Base-by-base conservation (phyloP, 495 filamentous ascomycete genomes). In the Antarctomyces pellizariae region DNA sequence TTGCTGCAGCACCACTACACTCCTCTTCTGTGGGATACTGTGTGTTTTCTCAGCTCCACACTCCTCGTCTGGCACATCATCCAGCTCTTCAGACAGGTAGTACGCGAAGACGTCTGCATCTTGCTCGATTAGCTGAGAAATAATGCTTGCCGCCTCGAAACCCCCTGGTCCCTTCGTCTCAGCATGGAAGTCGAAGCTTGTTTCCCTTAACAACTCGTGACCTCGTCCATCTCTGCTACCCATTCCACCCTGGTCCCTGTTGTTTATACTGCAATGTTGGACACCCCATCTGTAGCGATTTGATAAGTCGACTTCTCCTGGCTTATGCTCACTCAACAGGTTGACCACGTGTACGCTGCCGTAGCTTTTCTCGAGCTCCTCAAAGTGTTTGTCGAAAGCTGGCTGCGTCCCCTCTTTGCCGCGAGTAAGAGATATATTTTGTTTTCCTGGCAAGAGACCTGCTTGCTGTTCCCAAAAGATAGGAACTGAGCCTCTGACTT, bases 401-500 rank as follows among this genome's bases (percentile, higher is more conserved):
- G 84, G 82, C 36, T 90, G 78, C 1, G 82, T 89, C 14, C 84
- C 89, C 46, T 95, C 82, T 9, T 63, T 57, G 11, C 80, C 91
- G 18, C 86, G 62, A 13, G 84, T 90, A 23, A 93, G 63, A 29
- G 75, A 67, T 19, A 95, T 90, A 41, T 93, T 95, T 40, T 95
- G 89, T 42, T 95, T 84, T 7, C 74, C 75, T 2, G 86, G 89
- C 22, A 95, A 52, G 14, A 95, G 60, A 7, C 79, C 82, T 2
- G 80, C 61, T 23, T 70, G 61, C 45, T 95, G 89, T 46, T 97
- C 86, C 86, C 86, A 97, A 45, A 97, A 97, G 4, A 95, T 59
- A 0, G 86, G 86, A 11, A 97, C 76, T 3, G 79, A 91, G 22
- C 86, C 86, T 32, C 86, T 60, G 18, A 86, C 63, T 46, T 97